Evolutionary conservation across 1,284 basidiomycete genomes (phyloP).

Genomic region (Naganishia liquefaciens): DNA sequence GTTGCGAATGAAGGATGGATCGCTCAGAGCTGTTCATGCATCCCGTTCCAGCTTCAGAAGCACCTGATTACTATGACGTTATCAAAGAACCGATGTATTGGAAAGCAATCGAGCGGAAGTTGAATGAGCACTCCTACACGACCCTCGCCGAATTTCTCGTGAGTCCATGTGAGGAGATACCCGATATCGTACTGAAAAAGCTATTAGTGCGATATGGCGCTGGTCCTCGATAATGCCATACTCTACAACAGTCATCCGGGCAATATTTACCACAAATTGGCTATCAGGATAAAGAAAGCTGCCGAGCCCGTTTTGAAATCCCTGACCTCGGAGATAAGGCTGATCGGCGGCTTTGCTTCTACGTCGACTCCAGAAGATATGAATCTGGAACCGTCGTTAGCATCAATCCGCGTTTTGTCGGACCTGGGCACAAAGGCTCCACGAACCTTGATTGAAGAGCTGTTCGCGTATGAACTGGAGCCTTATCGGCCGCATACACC

Average conservation of each 20-base stretch:
- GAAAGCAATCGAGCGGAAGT: conserved; percentile 73
- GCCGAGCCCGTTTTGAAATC: conserved; percentile 63
- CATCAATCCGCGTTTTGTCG: conserved; percentile 63
- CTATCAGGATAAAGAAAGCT: conserved; percentile 67
- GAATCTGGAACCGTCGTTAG: conserved; percentile 17
- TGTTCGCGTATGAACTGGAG: conserved; percentile 69
- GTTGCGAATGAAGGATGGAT: conserved; percentile 64
- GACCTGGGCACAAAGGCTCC: conserved; percentile 42
- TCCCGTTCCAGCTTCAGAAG: conserved; percentile 74
- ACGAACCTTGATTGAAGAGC: conserved; percentile 62
- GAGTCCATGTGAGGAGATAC: conserved; percentile 36
- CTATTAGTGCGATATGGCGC: conserved; percentile 70
- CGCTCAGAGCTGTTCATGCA: conserved; percentile 71
- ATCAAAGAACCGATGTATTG: conserved; percentile 89
- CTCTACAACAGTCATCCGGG: conserved; percentile 69
- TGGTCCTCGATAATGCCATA: conserved; percentile 84
- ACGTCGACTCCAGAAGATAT: conserved; percentile 28
- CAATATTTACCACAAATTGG: conserved; percentile 71
- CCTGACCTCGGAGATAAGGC: conserved; percentile 53
- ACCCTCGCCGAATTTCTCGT: conserved; percentile 76
- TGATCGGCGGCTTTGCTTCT: conserved; percentile 16
- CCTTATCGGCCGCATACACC: conserved; percentile 62
- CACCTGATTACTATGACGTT: conserved; percentile 90
- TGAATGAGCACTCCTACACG: conserved; percentile 77
- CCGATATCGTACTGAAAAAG: conserved; percentile 4